phyloP scores from a whole-genome alignment of 495 filamentous ascomycete genomes.

The Aspergillus carlsbadensis region DNA sequence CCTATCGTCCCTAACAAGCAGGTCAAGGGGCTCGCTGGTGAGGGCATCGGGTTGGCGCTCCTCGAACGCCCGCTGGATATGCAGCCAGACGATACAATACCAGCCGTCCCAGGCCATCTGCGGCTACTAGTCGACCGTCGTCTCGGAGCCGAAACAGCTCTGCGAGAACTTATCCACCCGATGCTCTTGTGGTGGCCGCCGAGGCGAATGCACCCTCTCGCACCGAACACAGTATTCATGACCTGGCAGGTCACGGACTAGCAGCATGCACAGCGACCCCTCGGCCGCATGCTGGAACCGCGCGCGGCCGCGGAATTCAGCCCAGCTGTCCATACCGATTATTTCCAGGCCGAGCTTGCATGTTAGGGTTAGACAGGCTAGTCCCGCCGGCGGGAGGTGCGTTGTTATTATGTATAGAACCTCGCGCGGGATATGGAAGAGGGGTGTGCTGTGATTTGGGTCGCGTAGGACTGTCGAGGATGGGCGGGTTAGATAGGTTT shows the following conservation, averaged over 20 bases:
- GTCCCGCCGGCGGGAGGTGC: background rate
- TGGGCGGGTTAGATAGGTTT: background rate
- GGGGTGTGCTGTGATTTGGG: background rate
- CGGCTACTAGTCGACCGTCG: slow-evolving; percentile 9
- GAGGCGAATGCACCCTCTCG: slow-evolving; percentile 4
- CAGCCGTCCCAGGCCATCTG: background rate
- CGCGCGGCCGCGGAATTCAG: background rate
- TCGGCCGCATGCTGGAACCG: background rate
- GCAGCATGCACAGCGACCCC: background rate
- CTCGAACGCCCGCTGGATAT: slow-evolving; percentile 6
- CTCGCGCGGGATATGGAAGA: slow-evolving; percentile 9
- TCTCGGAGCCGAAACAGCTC: background rate
- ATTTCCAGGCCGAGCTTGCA: slow-evolving; percentile 11
- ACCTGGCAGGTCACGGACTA: background rate
- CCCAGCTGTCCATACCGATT: background rate
- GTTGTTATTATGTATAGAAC: slow-evolving; percentile 5
- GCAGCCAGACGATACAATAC: slow-evolving; percentile 3
- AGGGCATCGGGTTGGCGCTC: background rate
- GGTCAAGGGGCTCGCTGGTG: background rate
- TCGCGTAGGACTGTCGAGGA: background rate
- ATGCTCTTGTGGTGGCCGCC: slow-evolving; percentile 5
- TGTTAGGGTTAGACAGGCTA: slow-evolving; percentile 3
- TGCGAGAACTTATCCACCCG: slow-evolving; percentile 4
- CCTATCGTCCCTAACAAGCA: slow-evolving; percentile 6
- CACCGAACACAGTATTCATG: slow-evolving; percentile 1